Percentiles rank a stretch among this genome's conserved stretches.
These are phyloP conservation scores for Rhynchosporium secalis DNA, from an alignment of 2,329 filamentous ascomycete genomes.

Conservation along the genomic window DNA sequence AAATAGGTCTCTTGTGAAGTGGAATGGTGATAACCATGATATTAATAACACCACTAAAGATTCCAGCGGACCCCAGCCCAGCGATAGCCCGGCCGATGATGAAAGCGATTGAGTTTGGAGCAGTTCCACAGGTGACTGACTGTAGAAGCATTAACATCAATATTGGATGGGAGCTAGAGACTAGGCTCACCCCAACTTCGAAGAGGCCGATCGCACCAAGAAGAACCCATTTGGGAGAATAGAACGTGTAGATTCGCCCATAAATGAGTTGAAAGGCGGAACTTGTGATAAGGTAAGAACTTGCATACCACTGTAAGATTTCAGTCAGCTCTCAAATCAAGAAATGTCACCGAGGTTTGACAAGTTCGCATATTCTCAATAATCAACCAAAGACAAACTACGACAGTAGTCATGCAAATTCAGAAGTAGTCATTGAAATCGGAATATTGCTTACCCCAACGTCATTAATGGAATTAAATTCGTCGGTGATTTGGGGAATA, in stretches of 20 bases:
- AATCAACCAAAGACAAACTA: too few species aligned
- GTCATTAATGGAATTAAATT: constrained; percentile 45
- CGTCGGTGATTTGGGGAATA: constrained; percentile 43
- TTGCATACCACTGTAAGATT: constrained; percentile 44
- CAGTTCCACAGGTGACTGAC: constrained; percentile 39
- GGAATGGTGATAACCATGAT: constrained; percentile 37
- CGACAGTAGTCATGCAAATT: not conserved
- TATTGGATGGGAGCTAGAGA: not conserved
- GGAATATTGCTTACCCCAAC: constrained; percentile 38
- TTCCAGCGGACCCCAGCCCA: constrained; percentile 34
- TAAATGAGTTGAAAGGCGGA: constrained; percentile 35
- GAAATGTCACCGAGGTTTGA: not conserved
- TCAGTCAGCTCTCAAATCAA: not conserved
- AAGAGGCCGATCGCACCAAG: constrained; percentile 39
- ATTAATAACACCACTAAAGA: constrained; percentile 37
- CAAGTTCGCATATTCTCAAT: not conserved
- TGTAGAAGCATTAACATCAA: constrained; percentile 25
- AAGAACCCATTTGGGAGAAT: constrained; percentile 37
- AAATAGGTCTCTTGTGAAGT: constrained; percentile 36
- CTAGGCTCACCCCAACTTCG: constrained; percentile 38
- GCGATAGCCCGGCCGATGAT: constrained; percentile 41
- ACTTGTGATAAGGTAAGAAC: constrained; percentile 43
- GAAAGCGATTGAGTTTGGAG: constrained; percentile 40
- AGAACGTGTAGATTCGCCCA: constrained; percentile 40
- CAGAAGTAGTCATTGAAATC: not conserved